These are phyloP conservation scores for Ganoderma meredithae DNA, from an alignment of 1,284 basidiomycete species.

Conservation along the genomic window DNA sequence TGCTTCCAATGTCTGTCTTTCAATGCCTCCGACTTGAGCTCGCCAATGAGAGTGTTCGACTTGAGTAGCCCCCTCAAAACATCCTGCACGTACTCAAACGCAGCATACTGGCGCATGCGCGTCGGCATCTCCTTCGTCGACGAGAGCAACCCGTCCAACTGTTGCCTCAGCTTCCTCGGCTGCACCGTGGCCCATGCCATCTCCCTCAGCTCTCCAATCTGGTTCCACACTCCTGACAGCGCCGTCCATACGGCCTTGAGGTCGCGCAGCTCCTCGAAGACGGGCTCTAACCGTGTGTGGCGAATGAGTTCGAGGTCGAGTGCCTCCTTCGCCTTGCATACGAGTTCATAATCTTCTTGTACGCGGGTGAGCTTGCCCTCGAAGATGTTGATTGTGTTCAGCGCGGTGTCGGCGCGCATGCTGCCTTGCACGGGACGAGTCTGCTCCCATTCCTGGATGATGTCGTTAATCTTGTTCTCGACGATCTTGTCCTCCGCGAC, in stretches of 20 bases:
- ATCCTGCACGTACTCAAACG: slow-evolving; percentile 98
- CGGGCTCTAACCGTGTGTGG: slow-evolving; percentile 91
- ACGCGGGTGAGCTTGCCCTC: slow-evolving; percentile 90
- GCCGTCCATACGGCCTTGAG: slow-evolving; percentile 99
- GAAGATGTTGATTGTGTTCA: slow-evolving; percentile 95
- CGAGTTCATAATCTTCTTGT: slow-evolving; percentile 92
- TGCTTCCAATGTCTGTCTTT: slow-evolving; percentile 99
- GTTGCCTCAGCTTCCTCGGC: slow-evolving; percentile 93
- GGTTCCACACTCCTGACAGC: slow-evolving; percentile 95
- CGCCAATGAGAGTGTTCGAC: slow-evolving; percentile 87
- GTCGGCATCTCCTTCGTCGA: slow-evolving; percentile 99
- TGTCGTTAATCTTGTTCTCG: slow-evolving; percentile 91
- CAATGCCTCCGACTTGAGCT: slow-evolving; percentile 96
- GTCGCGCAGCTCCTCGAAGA: slow-evolving; percentile 95
- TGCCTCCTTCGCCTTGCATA: slow-evolving; percentile 96
- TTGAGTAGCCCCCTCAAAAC: slow-evolving; percentile 87
- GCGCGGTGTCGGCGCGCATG: slow-evolving; percentile 94
- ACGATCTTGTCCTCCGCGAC: slow-evolving; percentile 99
- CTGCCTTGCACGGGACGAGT: slow-evolving; percentile 95
- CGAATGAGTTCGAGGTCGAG: slow-evolving; percentile 91
- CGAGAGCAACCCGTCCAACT: slow-evolving; percentile 87
- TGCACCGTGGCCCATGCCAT: slow-evolving; percentile 92
- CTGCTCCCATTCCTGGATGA: slow-evolving; percentile 94
- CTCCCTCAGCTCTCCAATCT: slow-evolving; percentile 90
- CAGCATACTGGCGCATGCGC: slow-evolving; percentile 98